These are phyloP conservation scores for Geotrichum europaeum DNA, from an alignment of 1,139 yeast species.

Conservation along the genomic window DNA sequence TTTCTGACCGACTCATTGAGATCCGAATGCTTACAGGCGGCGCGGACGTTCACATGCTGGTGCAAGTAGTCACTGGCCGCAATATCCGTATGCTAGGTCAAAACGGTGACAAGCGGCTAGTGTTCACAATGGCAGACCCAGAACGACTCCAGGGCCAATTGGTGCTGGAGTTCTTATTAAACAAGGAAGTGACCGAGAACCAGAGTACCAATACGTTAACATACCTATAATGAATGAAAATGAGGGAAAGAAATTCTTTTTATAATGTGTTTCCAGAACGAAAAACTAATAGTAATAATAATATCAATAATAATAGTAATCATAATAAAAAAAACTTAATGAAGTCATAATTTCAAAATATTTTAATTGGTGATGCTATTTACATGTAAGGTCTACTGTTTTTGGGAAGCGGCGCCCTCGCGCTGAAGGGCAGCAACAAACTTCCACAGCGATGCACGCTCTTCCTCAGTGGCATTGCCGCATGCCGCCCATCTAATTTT, in stretches of 20 bases:
- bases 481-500: constrained; percentile 89
- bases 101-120: background rate
- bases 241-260: background rate
- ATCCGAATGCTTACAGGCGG: constrained; percentile 15
- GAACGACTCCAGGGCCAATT: constrained; percentile 5
- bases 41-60: constrained; percentile 13
- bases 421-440: constrained; percentile 41
- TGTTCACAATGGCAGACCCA: constrained; percentile 15
- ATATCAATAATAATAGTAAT: background rate
- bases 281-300: background rate
- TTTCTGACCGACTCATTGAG: constrained; percentile 15
- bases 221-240: background rate
- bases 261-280: background rate
- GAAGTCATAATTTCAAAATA: background rate
- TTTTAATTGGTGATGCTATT: background rate
- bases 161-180: constrained; percentile 9
- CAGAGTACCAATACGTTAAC: constrained; percentile 5
- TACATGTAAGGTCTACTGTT: background rate
- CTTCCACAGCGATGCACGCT: constrained; percentile 58
- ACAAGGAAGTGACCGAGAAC: background rate
- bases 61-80: constrained; percentile 17
- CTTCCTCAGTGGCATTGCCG: constrained; percentile 67
- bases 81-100: constrained; percentile 14
- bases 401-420: constrained; percentile 3
- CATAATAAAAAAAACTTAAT: background rate